These are phyloP conservation scores for Psilocybe azurescens DNA, from an alignment of 768 basidiomycete genomes.

Conservation along the genomic window DNA sequence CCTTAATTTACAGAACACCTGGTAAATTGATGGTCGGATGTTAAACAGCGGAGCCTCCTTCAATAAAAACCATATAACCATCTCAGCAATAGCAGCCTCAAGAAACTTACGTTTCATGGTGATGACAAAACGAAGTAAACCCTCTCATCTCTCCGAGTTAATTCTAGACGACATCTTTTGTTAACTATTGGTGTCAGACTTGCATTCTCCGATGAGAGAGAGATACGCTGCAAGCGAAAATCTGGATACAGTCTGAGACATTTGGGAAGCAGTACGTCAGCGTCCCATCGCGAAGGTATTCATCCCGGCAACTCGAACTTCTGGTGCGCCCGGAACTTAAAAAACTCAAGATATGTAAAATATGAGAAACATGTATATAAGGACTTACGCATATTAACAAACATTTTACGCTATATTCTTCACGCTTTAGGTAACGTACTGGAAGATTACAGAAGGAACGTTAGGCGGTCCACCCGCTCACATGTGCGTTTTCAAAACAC, in stretches of 20 bases:
- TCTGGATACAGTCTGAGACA: neutral
- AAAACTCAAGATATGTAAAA: neutral
- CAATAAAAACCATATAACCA: neutral
- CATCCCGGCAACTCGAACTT: neutral
- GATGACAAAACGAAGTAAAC: too few species aligned
- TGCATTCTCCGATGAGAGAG: neutral
- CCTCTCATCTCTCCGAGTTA: neutral
- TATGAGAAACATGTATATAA: neutral
- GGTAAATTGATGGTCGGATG: slow-evolving; percentile 6
- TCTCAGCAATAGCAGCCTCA: neutral
- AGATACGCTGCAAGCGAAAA: neutral
- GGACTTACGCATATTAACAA: neutral
- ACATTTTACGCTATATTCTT: neutral
- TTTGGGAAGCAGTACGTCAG: too few species aligned
- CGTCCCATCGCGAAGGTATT: neutral
- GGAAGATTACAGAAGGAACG: neutral
- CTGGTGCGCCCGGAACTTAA: neutral
- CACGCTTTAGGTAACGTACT: neutral
- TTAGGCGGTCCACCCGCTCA: neutral
- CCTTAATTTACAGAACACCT: slow-evolving; percentile 24
- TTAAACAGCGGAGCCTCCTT: neutral
- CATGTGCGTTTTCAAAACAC: neutral
- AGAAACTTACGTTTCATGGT: too few species aligned
- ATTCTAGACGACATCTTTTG: neutral
- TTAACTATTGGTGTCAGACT: neutral